These are phyloP conservation scores for Selenicereus undatus DNA, from an alignment of 148 eudicot species.

Conservation along the genomic window DNA sequence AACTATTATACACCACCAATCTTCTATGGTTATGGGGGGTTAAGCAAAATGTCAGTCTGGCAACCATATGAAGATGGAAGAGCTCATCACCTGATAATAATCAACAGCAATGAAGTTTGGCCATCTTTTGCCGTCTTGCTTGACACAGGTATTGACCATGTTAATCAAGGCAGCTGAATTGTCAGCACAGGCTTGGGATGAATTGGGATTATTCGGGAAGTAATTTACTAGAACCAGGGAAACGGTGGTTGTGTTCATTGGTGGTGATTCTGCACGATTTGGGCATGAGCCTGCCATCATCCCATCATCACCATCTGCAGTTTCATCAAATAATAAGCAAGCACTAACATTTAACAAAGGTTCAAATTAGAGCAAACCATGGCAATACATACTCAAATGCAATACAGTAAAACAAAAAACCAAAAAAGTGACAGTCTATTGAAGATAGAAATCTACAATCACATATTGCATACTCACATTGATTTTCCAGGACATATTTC, in stretches of 20 bases:
- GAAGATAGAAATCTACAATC: not conserved
- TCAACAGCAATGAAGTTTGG: conserved; percentile 96
- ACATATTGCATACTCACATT: conserved; percentile 46
- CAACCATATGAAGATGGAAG: not conserved
- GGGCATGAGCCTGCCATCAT: conserved; percentile 68
- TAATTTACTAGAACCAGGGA: conserved; percentile 81
- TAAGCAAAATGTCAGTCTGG: not conserved
- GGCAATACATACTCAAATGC: too few species aligned
- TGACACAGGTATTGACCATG: conserved; percentile 68
- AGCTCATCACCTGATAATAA: conserved; percentile 59
- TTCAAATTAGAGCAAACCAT: too few species aligned
- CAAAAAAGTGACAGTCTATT: too few species aligned
- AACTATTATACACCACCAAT: not conserved
- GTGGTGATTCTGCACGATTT: conserved; percentile 63
- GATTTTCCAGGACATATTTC: conserved; percentile 78
- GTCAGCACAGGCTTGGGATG: conserved; percentile 55
- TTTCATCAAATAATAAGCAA: not conserved
- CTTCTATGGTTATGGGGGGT: not conserved
- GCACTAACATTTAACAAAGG: too few species aligned
- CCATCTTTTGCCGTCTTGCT: conserved; percentile 72
- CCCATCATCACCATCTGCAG: conserved; percentile 87
- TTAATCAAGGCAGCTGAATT: conserved; percentile 65
- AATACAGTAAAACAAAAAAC: too few species aligned
- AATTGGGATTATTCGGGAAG: conserved; percentile 67
- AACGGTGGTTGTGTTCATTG: conserved; percentile 49